These are phyloP conservation scores for Hyaloscypha hepaticicola DNA, from an alignment of 495 filamentous ascomycete species.

Conservation along the genomic window DNA sequence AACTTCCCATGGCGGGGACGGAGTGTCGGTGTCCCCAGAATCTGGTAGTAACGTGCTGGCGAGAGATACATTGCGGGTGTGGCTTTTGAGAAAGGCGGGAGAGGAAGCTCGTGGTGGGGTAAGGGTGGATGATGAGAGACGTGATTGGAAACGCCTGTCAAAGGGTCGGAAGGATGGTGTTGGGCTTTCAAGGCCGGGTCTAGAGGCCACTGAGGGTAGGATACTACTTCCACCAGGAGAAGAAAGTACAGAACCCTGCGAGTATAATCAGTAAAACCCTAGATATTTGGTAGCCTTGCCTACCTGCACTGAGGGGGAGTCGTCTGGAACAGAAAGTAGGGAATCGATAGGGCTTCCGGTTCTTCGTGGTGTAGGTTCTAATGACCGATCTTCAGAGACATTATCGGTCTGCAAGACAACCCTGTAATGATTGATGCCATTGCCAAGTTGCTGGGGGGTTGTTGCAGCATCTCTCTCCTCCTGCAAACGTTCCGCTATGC, in stretches of 20 bases:
- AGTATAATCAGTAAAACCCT: conserved; percentile 20
- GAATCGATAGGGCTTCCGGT: conserved; percentile 49
- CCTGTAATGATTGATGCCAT: conserved; percentile 46
- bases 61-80: conserved; percentile 76
- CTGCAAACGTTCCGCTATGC: conserved; percentile 42
- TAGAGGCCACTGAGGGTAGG: conserved; percentile 44
- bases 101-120: conserved; percentile 68
- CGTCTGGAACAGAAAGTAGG: conserved; percentile 73
- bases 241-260: conserved; percentile 77
- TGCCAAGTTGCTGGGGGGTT: conserved; percentile 31
- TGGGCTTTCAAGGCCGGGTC: conserved; percentile 52
- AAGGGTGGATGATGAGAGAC: conserved; percentile 61
- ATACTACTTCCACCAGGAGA: conserved; percentile 65
- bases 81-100: conserved; percentile 71
- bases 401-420: conserved; percentile 44
- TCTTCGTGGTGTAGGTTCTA: conserved; percentile 23
- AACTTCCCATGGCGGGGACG: conserved; percentile 88
- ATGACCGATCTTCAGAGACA: conserved; percentile 45
- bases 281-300: conserved; percentile 27
- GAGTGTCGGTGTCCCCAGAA: conserved; percentile 60
- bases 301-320: conserved; percentile 87
- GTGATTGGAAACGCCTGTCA: conserved; percentile 89
- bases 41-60: conserved; percentile 52
- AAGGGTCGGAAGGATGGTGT: conserved; percentile 89
- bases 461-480: conserved; percentile 40